phyloP scores from a whole-genome alignment of 805 yeast species.

The Kodamaea kakaduensis region DNA sequence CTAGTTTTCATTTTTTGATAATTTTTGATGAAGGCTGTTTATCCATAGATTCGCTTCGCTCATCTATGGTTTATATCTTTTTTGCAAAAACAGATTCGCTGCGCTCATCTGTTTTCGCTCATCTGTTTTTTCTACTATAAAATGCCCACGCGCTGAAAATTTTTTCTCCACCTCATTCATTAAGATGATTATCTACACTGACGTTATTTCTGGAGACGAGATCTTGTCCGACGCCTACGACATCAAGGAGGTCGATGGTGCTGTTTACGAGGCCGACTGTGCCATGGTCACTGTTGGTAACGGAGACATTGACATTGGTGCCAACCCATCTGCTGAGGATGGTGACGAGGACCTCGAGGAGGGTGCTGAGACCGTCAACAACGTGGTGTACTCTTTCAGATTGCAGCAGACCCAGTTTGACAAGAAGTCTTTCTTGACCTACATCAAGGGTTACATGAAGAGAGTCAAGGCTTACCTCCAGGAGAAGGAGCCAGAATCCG shows the following conservation, averaged over 20 bases:
- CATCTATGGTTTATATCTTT: too few species aligned
- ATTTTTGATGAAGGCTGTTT: too few species aligned
- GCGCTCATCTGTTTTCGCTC: too few species aligned
- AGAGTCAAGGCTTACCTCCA: slow-evolving; percentile 84
- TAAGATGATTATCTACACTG: slow-evolving; percentile 47
- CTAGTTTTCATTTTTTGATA: too few species aligned
- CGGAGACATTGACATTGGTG: slow-evolving; percentile 97
- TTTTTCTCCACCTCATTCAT: slow-evolving; percentile 6
- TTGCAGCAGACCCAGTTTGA: slow-evolving; percentile 93
- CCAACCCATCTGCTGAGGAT: slow-evolving; percentile 98
- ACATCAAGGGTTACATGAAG: slow-evolving; percentile 99
- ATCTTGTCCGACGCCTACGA: slow-evolving; percentile 96
- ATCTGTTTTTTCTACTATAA: too few species aligned
- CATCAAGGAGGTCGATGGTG: slow-evolving; percentile 79
- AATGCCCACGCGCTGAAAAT: slow-evolving; percentile 7
- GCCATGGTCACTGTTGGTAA: slow-evolving; percentile 83
- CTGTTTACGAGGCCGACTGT: slow-evolving; percentile 96
- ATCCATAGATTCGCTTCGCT: too few species aligned
- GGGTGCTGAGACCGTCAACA: slow-evolving; percentile 89
- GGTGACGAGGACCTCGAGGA: slow-evolving; percentile 82
- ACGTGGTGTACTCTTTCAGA: slow-evolving; percentile 98
- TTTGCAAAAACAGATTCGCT: too few species aligned
- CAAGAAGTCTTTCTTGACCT: slow-evolving; percentile 95
- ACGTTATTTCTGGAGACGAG: slow-evolving; percentile 93
- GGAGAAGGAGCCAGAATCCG: slow-evolving; percentile 83